Conservation (phyloP, 164 flowering plant species). For the Magnolia kwangsiensis region DNA sequence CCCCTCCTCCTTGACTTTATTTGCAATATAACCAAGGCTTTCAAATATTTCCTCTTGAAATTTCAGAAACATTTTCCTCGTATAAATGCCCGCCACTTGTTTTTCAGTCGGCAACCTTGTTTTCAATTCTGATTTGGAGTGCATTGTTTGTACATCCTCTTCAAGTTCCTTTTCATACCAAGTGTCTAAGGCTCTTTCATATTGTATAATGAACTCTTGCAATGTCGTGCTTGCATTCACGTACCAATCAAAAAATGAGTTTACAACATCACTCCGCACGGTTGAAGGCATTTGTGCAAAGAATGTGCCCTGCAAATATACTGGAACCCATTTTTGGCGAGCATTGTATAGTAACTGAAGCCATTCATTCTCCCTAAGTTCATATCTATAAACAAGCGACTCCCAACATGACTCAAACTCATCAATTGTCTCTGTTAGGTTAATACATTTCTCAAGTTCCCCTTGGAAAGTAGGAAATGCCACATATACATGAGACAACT, state of each 20-base stretch:
- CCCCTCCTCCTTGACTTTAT: constrained; percentile 63
- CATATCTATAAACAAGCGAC: constrained; percentile 49
- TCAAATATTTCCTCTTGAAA: constrained; percentile 87
- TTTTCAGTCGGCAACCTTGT: constrained; percentile 91
- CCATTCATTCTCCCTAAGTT: constrained; percentile 54
- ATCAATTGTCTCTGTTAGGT: constrained; percentile 34
- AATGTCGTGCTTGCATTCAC: constrained; percentile 61
- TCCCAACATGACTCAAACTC: constrained; percentile 67
- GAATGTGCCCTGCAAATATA: constrained; percentile 54
- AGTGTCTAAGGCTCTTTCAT: constrained; percentile 48
- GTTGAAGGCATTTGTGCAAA: constrained; percentile 47
- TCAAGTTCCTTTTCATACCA: constrained; percentile 54
- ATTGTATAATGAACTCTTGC: constrained; percentile 43
- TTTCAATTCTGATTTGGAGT: constrained; percentile 59
- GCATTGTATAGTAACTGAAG: constrained; percentile 47
- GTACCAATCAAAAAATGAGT: constrained; percentile 69
- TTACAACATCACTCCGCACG: constrained; percentile 31
- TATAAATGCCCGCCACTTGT: constrained; percentile 69
- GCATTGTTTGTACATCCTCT: constrained; percentile 59
- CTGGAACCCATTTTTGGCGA: constrained; percentile 61
- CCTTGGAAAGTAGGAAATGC: constrained; percentile 36
- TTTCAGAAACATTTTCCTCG: constrained; percentile 58
- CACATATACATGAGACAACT: constrained; percentile 27
- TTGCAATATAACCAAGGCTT: constrained; percentile 74
- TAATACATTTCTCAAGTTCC: constrained; percentile 41